Base-by-base conservation (phyloP, 345 rosid species). In the Populus tremula region DNA sequence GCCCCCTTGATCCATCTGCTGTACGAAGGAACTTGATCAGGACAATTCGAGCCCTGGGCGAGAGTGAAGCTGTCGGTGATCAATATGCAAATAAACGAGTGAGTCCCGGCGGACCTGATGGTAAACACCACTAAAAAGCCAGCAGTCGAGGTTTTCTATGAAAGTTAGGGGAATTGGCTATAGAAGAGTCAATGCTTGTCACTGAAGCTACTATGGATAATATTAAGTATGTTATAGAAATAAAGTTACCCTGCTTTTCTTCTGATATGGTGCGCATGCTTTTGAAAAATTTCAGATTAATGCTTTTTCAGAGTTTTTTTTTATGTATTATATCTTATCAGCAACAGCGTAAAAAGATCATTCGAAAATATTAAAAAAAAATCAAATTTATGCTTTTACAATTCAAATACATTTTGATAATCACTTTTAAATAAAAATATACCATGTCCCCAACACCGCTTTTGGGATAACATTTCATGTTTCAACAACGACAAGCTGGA, bases 61-160 rank as follows among this genome's bases (percentile, higher is more conserved):
- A 74, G 69, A 80, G 76, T 23, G 70, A 69, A 71, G 78, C 36
- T 36, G 43, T 41, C 35, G 36, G 18, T 20, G 31, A 47, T n/a
- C 62, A 69, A 8, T 31, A 41, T 20, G 76, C 43, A 11, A 73
- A 85, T 43, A 83, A 83, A 78, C 73, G 89, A 43, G 29, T 38
- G 3, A 87, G 90, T 66, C 91, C 94, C 0, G 92, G 89, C 13
- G 92, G 94, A 14, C 89, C 91, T 35, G 89, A 86, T 70, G 80
- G 87, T 1, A 87, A 83, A 0, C 92, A 91, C 74, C 94, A 87
- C 74, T 79, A 8, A 66, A 17, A 33, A 79, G 77, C 6, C 56
- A 70, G 49, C 82, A 82, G 82, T 45, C 36, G 16, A 39, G 18
- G 8, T 10, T 2, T 69, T 27, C 14, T 27, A 20, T 38, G 33